Evolutionary conservation across 306 rosid genomes (phyloP).

Genomic region (Prunus mume): DNA sequence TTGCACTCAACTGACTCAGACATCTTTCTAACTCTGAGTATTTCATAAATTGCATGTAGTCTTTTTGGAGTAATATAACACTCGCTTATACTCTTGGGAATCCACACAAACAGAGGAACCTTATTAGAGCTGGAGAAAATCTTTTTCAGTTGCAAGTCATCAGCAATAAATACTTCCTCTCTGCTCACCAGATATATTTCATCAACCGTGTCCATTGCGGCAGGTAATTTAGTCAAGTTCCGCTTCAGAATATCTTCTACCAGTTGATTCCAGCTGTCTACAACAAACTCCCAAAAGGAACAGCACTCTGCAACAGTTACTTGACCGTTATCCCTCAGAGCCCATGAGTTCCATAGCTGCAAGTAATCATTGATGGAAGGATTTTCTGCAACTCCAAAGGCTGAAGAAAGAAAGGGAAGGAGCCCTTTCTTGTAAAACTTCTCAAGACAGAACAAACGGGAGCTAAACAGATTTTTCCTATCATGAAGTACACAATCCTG

Average conservation of each 20-base stretch:
- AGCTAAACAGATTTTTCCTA: background rate
- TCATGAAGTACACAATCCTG: conserved; percentile 19
- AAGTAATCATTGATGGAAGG: conserved; percentile 20
- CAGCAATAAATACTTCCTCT: conserved; percentile 13
- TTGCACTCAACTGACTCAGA: conserved; percentile 16
- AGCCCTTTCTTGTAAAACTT: conserved; percentile 14
- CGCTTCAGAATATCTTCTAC: background rate
- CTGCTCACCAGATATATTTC: conserved; percentile 10
- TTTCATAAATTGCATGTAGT: background rate
- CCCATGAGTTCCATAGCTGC: conserved; percentile 25
- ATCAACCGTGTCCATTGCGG: background rate
- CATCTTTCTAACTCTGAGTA: conserved; percentile 17
- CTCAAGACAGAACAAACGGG: conserved; percentile 14
- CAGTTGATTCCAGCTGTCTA: conserved; percentile 12
- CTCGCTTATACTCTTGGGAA: background rate
- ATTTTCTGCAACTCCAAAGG: conserved; percentile 11
- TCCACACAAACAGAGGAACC: conserved; percentile 17
- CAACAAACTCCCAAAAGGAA: background rate
- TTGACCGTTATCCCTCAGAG: background rate
- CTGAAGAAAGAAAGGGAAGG: conserved; percentile 22
- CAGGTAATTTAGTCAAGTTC: conserved; percentile 10
- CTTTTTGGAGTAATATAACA: background rate
- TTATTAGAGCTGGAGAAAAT: conserved; percentile 3
- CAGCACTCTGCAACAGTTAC: conserved; percentile 5
- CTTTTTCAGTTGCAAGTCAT: conserved; percentile 20